phyloP scores from a whole-genome alignment of 2,329 filamentous ascomycete genomes.

The Monosporascus ibericus region DNA sequence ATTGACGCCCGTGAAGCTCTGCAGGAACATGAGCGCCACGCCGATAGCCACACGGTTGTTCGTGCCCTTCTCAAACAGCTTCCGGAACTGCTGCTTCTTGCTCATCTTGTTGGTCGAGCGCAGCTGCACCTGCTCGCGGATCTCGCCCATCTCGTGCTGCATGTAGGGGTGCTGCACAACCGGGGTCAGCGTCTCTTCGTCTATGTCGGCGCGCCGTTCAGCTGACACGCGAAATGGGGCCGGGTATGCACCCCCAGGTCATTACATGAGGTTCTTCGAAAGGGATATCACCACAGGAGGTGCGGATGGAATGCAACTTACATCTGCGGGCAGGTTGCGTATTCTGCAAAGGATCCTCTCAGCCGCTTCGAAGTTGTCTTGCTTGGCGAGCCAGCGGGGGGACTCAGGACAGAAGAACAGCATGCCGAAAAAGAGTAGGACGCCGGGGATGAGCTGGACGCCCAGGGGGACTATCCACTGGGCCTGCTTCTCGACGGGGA shows the following conservation, averaged over 20 bases:
- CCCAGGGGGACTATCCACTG: constrained; percentile 39
- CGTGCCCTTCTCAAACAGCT: constrained; percentile 30
- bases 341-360: constrained; percentile 34
- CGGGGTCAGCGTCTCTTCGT: too few relatives aligned
- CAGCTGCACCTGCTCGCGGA: constrained; percentile 47
- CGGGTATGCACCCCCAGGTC: too few relatives aligned
- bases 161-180: constrained; percentile 38
- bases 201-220: too few relatives aligned
- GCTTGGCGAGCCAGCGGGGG: constrained; percentile 16
- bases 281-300: too few relatives aligned
- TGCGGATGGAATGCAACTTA: too few relatives aligned
- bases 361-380: constrained; percentile 33
- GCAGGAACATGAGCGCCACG: constrained; percentile 46
- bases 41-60: constrained; percentile 43
- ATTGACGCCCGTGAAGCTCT: constrained; percentile 46
- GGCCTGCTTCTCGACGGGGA: constrained; percentile 11
- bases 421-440: constrained; percentile 28
- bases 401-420: constrained; percentile 16
- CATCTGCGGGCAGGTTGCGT: constrained; percentile 42
- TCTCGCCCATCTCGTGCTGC: constrained; percentile 49
- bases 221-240: too few relatives aligned
- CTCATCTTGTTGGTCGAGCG: constrained; percentile 21
- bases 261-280: too few relatives aligned
- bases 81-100: constrained; percentile 23
- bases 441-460: constrained; percentile 34